Conservation (phyloP, 345 rosid species). For the Salix viminalis region DNA sequence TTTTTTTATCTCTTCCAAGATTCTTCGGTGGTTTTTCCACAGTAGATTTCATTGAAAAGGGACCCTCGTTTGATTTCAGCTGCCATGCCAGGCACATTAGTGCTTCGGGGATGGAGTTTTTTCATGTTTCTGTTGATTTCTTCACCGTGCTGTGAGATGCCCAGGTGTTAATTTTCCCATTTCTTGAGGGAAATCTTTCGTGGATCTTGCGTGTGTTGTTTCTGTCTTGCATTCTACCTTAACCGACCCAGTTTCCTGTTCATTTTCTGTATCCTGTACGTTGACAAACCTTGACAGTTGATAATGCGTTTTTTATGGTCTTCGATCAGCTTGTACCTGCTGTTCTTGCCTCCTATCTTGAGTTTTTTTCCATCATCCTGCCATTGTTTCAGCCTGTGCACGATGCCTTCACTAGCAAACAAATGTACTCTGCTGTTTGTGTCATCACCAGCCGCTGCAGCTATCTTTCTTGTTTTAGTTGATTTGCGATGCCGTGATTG, state of each 20-base stretch:
- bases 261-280: not conserved
- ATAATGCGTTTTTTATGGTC: not conserved
- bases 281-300: not conserved
- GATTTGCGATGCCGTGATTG: not conserved
- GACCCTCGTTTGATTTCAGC: too few species aligned
- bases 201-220: not conserved
- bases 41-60: too few species aligned
- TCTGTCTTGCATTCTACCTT: not conserved
- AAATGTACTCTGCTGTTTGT: not conserved
- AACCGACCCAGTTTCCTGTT: not conserved
- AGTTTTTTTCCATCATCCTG: not conserved
- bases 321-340: not conserved
- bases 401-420: not conserved
- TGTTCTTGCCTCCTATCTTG: not conserved
- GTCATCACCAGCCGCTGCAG: not conserved
- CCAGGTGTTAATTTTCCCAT: too few species aligned
- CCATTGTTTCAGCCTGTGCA: not conserved
- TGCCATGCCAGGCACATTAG: too few species aligned
- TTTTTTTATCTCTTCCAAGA: too few species aligned
- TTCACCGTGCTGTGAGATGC: not conserved
- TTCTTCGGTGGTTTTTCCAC: too few species aligned
- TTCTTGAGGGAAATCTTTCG: not conserved
- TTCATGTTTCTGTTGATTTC: not conserved
- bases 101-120: too few species aligned
- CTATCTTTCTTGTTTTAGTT: not conserved